These are phyloP conservation scores for Crucihimalaya himalaica DNA, from an alignment of 345 rosid genomes.

Conservation along the genomic window DNA sequence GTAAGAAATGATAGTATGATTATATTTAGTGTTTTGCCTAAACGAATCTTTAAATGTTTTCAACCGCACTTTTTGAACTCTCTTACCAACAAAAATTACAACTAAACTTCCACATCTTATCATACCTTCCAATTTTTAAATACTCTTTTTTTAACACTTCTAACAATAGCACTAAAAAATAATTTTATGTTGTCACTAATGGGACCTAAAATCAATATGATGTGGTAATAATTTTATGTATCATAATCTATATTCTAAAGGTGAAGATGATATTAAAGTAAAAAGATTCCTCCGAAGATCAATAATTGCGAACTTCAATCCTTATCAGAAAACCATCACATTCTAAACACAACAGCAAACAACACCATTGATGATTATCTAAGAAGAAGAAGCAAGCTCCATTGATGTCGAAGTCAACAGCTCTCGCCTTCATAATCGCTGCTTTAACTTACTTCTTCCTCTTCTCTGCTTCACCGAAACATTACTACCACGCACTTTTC, in stretches of 20 bases:
- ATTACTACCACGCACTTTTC: conserved; percentile 57
- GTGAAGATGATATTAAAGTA: neutral
- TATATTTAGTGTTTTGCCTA: too few relatives aligned
- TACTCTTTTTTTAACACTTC: neutral
- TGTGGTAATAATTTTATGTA: neutral
- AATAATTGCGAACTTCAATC: conserved; percentile 13
- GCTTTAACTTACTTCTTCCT: conserved; percentile 40
- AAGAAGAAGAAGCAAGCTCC: conserved; percentile 12
- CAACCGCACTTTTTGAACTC: neutral
- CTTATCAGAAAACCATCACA: neutral
- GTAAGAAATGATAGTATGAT: too few relatives aligned
- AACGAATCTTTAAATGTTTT: too few relatives aligned
- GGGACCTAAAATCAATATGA: neutral
- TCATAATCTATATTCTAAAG: neutral
- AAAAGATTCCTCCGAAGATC: neutral
- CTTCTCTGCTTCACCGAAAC: conserved; percentile 49
- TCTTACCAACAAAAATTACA: neutral
- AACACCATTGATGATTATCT: neutral
- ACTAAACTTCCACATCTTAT: neutral
- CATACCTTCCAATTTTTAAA: neutral
- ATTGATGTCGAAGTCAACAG: conserved; percentile 46
- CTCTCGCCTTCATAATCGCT: conserved; percentile 40
- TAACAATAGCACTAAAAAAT: neutral
- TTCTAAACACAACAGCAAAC: neutral
- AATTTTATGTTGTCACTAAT: neutral